Percentiles rank a stretch among this genome's conserved stretches.
These are phyloP conservation scores for Kodamaea derodonti DNA, from an alignment of 1,139 yeast species.

Conservation along the genomic window DNA sequence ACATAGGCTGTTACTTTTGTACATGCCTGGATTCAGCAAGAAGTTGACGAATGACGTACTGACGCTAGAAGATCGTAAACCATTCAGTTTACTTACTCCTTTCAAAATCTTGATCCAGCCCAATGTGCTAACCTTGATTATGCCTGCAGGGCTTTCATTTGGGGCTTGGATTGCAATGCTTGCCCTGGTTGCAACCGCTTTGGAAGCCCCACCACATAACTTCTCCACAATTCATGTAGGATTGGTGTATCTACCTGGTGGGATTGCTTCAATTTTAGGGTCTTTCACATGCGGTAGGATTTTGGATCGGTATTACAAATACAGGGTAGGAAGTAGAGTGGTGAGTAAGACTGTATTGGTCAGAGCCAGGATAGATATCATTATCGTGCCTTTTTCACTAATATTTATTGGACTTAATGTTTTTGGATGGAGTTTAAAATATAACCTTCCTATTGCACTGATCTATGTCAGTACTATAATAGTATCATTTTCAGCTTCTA, in stretches of 20 bases:
- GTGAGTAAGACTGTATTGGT: not conserved
- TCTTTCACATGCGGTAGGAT: constrained; percentile 27
- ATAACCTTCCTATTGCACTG: constrained; percentile 21
- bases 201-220: constrained; percentile 27
- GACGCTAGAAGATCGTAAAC: constrained; percentile 20
- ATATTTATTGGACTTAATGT: constrained; percentile 27
- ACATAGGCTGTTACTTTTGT: constrained; percentile 23
- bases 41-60: constrained; percentile 24
- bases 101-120: constrained; percentile 25
- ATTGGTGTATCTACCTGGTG: constrained; percentile 37
- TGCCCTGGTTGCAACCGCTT: constrained; percentile 29
- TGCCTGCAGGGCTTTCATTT: constrained; percentile 34
- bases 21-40: constrained; percentile 21
- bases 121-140: constrained; percentile 21
- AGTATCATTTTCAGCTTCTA: constrained; percentile 26
- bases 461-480: constrained; percentile 30
- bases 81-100: constrained; percentile 26
- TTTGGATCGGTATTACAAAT: constrained; percentile 26
- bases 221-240: constrained; percentile 37
- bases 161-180: constrained; percentile 37
- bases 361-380: not conserved
- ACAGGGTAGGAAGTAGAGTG: not conserved
- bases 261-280: constrained; percentile 27
- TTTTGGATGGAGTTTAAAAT: constrained; percentile 41
- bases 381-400: constrained; percentile 18